Evolutionary conservation across 2,329 filamentous ascomycete species (phyloP).

Genomic region (Fusarium penzigii): DNA sequence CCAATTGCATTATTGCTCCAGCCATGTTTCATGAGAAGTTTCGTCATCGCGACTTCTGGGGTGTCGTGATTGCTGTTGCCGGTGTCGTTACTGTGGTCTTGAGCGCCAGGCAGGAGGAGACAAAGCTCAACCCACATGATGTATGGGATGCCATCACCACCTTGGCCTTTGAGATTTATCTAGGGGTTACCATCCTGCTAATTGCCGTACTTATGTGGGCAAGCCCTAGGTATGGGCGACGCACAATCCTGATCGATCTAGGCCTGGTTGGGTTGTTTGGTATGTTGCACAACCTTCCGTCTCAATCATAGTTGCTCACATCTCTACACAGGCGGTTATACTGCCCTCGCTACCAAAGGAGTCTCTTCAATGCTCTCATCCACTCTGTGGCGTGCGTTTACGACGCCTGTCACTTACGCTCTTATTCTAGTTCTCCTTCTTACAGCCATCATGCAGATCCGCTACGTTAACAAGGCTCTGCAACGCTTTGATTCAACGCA

Average conservation of each 20-base stretch:
- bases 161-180: slow-evolving; percentile 88
- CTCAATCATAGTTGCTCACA: slow-evolving; percentile 10
- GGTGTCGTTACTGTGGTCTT: slow-evolving; percentile 92
- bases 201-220: slow-evolving; percentile 79
- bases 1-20: slow-evolving; percentile 95
- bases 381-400: slow-evolving; percentile 83
- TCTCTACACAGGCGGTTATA: slow-evolving; percentile 74
- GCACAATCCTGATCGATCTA: slow-evolving; percentile 86
- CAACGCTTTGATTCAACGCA: slow-evolving; percentile 96
- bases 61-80: slow-evolving; percentile 81
- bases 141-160: slow-evolving; percentile 87
- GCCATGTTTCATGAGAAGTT: slow-evolving; percentile 92
- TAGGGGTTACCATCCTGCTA: slow-evolving; percentile 71
- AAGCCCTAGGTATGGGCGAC: slow-evolving; percentile 81
- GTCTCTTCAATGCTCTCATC: slow-evolving; percentile 94
- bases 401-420: slow-evolving; percentile 88
- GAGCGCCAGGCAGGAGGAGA: slow-evolving; percentile 86
- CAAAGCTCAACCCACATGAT: slow-evolving; percentile 85
- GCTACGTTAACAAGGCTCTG: slow-evolving; percentile 85
- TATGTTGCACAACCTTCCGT: slow-evolving; percentile 43
- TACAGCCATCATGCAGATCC: slow-evolving; percentile 95
- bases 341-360: slow-evolving; percentile 94
- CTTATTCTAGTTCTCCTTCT: slow-evolving; percentile 76
- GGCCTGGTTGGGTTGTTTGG: slow-evolving; percentile 93
- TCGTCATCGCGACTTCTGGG: slow-evolving; percentile 79